Evolutionary conservation across 148 eudicot genomes (phyloP).

Genomic region (Vaccinium corymbosum): DNA sequence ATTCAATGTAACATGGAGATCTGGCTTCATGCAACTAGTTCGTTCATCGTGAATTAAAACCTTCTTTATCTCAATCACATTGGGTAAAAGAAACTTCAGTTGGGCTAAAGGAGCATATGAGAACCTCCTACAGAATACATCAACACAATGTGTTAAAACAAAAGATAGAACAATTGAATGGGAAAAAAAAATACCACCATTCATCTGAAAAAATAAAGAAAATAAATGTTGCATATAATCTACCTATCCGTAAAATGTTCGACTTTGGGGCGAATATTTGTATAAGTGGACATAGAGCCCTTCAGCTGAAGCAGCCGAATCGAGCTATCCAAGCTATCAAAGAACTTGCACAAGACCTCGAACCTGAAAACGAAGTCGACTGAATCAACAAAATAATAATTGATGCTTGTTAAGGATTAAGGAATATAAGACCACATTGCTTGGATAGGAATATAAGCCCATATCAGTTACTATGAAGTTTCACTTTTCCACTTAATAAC

Average conservation of each 20-base stretch:
- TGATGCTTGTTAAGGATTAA: neutral
- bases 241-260: conserved; percentile 75
- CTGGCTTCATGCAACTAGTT: conserved; percentile 71
- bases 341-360: conserved; percentile 57
- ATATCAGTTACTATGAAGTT: no score
- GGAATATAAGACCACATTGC: no score
- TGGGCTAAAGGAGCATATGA: conserved; percentile 64
- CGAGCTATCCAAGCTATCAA: conserved; percentile 59
- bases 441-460: no score
- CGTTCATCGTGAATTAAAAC: conserved; percentile 55
- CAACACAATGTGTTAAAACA: neutral
- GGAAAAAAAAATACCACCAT: neutral
- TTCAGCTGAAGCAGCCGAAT: conserved; percentile 52
- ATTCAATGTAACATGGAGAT: conserved; percentile 52
- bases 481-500: neutral
- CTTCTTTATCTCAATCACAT: conserved; percentile 56
- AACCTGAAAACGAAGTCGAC: conserved; percentile 37
- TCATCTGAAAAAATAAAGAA: neutral
- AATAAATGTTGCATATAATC: neutral
- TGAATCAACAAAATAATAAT: neutral
- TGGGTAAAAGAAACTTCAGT: conserved; percentile 67
- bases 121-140: conserved; percentile 53
- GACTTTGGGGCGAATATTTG: conserved; percentile 50
- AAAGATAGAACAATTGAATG: neutral
- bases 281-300: conserved; percentile 36